Base-by-base conservation (phyloP, 2,329 filamentous ascomycete genomes). In the Ilyonectria destructans region DNA sequence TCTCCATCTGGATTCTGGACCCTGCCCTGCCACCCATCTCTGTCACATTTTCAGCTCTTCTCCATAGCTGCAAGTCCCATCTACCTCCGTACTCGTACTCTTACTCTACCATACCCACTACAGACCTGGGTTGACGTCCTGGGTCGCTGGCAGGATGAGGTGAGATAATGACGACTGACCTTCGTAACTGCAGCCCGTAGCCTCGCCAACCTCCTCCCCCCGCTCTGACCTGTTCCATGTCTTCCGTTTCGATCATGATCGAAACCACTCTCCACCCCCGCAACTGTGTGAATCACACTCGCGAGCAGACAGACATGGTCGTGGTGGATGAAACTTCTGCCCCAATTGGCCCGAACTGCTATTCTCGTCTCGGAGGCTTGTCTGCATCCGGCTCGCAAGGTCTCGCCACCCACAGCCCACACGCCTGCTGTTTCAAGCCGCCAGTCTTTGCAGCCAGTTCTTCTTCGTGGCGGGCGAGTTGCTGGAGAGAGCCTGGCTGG, bases 261-360 rank as follows among this genome's bases (percentile, higher is more conserved):
- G 29, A 33, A 33, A n/a, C 29, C 29, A 52, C 29, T 19, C 29
- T 35, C 29, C 49, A 54, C 13, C 31, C 31, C 29, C 51, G 51
- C 51, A 15, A 35, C 19, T 8, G 33, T 21, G 15, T 21, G n/a
- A 31, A n/a, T 12, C 15, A 54, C 26, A 29, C 29, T 29, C 10
- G 51, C 12, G 17, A 56, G 43, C 54, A 56, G 35, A n/a, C 54
- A 40, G 19, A 23, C 51, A 3, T 19, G n/a, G 31, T 19, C 51
- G 33, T 17, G 31, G 58, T 60, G 55, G 55, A 19, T 29, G 45
- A 63, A 48, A 33, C 54, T 37, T 29, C 37, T 19, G 54, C 54
- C 46, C 43, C 45, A 35, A 56, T 56, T 52, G 49, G 60, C 52
- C 54, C 52, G 21, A n/a, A 23, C 33, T 63, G 45, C 60, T 58